Base-by-base conservation (phyloP, 129 eudicot species). In the Lonicera japonica region DNA sequence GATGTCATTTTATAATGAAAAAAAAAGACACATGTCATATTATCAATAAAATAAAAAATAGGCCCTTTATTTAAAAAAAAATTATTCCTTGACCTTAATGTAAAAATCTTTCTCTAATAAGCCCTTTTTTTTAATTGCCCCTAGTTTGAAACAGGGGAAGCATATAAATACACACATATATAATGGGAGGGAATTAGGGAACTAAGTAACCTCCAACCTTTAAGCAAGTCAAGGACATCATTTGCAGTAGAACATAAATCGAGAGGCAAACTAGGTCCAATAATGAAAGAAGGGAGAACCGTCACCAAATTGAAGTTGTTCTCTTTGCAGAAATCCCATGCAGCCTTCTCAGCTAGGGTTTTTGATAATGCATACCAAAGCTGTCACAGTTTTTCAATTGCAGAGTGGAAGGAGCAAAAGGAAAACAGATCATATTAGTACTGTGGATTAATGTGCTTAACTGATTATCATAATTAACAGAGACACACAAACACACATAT, bases 361-460 rank as follows among this genome's bases (percentile, higher is more conserved):
- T 87, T 92, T 1, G 98, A 92, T 40, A 92, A 21, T 8, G 51
- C 91, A 65, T 92, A 92, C 98, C 96, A 92, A 50, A 82, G 77
- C 83, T 81, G 41, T 34, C 55, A 40, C 21, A 34, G 17, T 34
- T 25, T 16, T 21, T 34, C 23, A 21, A 22, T 47, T 56, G 40
- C 5, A 18, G 16, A 10, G 50, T 43, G 8, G 56, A 52, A 19
- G 22, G 22, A 6, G 17, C 36, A 47, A 14, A 22, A 19, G 24
- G 56, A 52, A 19, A 52, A 6, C 6, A 52, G 56, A 19, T 43
- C 36, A 29, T 29, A 6, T 29, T 29, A 29, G 36, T 29, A 6
- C 36, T 29, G 2, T 29, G 36, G 36, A 29, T 29, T 6, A 29
- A 29, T 29, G 36, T 29, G 36, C 6, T 29, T n/a, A n/a, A n/a